Base-by-base conservation (phyloP, 495 filamentous ascomycete species). In the Neurospora sp. region DNA sequence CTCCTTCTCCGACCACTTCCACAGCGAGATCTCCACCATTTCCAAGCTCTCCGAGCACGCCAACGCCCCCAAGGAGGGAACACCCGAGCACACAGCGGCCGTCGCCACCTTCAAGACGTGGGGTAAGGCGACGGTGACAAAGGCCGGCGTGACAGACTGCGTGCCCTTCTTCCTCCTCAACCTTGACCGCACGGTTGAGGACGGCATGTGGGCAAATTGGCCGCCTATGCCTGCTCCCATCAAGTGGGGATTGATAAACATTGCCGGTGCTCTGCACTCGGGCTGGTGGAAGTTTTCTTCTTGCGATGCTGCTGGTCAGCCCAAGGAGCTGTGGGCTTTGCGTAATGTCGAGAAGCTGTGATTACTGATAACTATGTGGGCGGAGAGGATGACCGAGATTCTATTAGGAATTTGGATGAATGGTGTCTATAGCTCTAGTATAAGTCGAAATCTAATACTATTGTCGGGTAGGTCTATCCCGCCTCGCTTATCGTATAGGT, bases 161-260 rank as follows among this genome's bases (percentile, higher is more conserved):
- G 83, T 89, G 37, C 87, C 86, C 1, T 87, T 89, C 76, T 87
- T 89, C 80, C 79, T 88, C 71, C 79, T 88, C 69, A 88, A 89
- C 73, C 79, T 88, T 22, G 87, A 89, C 76, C 53, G 53, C 53
- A 85, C 84, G 18, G 83, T 78, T 70, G 87, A 89, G 82, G 86
- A 85, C 44, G 87, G 87, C 39, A 72, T 81, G 71, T 88, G 87
- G 87, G 79, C 77, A 16, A 80, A 83, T 72, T 86, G 84, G 84
- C 84, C 84, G 3, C 84, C 84, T 3, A 86, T 86, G 74, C 84
- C 84, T 22, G 80, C 81, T 16, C 83, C 84, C 3, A 78, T 86
- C 68, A 80, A 78, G 37, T 86, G 84, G 84, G 82, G 81, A 0
- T 70, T 86, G 20, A 78, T 84, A 69, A 88, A 86, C 72, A 72